Base-by-base conservation (phyloP, 2,329 filamentous ascomycete species). In the Diatrype stigma region DNA sequence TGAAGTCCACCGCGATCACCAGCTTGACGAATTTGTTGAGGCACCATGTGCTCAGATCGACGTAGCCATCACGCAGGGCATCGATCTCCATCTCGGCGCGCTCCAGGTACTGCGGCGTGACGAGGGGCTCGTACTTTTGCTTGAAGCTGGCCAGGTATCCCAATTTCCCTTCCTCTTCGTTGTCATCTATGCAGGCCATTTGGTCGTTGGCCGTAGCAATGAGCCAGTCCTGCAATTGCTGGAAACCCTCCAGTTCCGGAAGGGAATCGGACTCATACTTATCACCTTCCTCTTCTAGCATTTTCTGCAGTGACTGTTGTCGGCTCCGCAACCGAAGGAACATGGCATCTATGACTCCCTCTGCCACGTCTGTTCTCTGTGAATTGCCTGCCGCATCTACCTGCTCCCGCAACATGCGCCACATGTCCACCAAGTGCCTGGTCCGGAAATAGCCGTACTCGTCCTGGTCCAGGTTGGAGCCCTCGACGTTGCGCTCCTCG, bases 131-230 rank as follows among this genome's bases (percentile, higher is more conserved):
- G 65, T 95, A 87, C 63, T 94, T 90, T 60, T 86, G 83, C 60
- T 85, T 85, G 81, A 96, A 96, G 63, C 87, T 86, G 3, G 89
- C 86, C 46, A 97, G 80, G 73, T 96, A 96, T 28, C 88, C 89
- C 23, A 88, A 75, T 30, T 87, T 84, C 53, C 82, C 83, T 48
- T 85, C 83, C 48, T 89, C 87, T 54, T 90, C 87, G 59, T 87
- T 87, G 65, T 97, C 95, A 68, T 97, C 94, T 63, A 99, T 96
- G 70, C 91, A 96, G 51, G 92, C 92, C 67, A 99, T 97, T 70
- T 99, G 94, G 72, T 99, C 94, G 73, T 99, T 99, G 60, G 95
- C 94, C 51, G 95, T 90, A 44, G 94, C 92, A 48, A 99, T 85
- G 50, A 99, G 86, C 91, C 93, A 99, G 73, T 99, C 94, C 67